phyloP scores from a whole-genome alignment of 1,284 basidiomycete genomes.

The Melanopsichium pennsylvanicum region DNA sequence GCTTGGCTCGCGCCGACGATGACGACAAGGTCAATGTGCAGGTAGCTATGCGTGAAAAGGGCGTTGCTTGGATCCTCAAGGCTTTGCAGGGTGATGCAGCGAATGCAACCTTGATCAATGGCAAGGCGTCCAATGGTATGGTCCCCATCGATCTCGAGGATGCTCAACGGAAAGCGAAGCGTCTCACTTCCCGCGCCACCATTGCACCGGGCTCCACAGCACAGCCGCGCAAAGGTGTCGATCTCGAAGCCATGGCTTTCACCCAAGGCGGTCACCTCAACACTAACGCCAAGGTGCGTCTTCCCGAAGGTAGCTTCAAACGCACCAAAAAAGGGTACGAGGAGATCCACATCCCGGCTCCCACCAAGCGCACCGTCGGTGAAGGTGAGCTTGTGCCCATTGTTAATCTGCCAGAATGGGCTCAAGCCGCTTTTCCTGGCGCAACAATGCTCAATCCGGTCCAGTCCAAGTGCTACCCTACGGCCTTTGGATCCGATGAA shows the following conservation, averaged over 20 bases:
- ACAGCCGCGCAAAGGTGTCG: conserved; percentile 84
- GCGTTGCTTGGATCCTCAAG: conserved; percentile 91
- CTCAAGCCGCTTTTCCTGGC: conserved; percentile 68
- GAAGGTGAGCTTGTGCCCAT: conserved; percentile 78
- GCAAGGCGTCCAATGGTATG: conserved; percentile 67
- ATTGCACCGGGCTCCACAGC: conserved; percentile 82
- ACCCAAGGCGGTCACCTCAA: conserved; percentile 94
- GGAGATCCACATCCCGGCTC: conserved; percentile 95
- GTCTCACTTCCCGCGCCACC: conserved; percentile 84
- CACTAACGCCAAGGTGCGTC: conserved; percentile 97
- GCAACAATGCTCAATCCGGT: conserved; percentile 86
- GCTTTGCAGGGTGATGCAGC: conserved; percentile 70
- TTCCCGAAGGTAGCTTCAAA: conserved; percentile 97
- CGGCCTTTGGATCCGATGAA: conserved; percentile 90
- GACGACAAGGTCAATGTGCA: conserved; percentile 93
- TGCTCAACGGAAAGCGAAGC: conserved; percentile 59
- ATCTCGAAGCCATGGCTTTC: conserved; percentile 94
- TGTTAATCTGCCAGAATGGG: conserved; percentile 82
- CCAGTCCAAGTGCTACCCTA: conserved; percentile 74
- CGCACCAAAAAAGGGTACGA: conserved; percentile 95
- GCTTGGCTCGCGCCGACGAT: conserved; percentile 86
- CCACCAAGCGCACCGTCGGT: conserved; percentile 75
- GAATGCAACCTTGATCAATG: conserved; percentile 16
- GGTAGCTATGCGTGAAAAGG: conserved; percentile 97
- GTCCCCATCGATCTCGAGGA: conserved; percentile 79